Percentiles rank a stretch among this genome's conserved stretches.
phyloP scores from a whole-genome alignment of 495 filamentous ascomycete genomes.

The Hamigera avellanea region DNA sequence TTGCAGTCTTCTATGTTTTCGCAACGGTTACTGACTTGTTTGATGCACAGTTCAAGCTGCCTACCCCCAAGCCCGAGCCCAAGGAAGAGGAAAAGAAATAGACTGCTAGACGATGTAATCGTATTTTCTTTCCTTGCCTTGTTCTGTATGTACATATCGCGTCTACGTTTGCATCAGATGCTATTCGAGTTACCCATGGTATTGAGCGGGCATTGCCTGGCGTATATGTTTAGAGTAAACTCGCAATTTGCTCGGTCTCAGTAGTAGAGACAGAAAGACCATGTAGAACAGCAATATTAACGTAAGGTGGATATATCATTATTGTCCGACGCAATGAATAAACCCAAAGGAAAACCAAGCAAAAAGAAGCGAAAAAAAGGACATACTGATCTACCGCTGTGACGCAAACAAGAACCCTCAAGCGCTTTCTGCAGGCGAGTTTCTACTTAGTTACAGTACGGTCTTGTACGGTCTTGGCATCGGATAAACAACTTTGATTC shows the following conservation, averaged over 20 bases:
- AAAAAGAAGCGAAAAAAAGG: no score
- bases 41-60: conserved; percentile 64
- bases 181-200: conserved; percentile 2
- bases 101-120: conserved; percentile 24
- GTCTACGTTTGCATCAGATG: conserved; percentile 19
- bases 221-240: not conserved
- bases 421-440: no score
- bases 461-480: no score
- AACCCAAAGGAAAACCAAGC: no score
- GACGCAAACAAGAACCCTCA: no score
- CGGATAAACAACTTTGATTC: not conserved
- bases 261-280: no score
- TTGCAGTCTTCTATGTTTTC: not conserved
- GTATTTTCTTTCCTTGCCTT: conserved; percentile 19
- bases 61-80: conserved; percentile 88
- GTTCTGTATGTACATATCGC: conserved; percentile 35
- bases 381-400: no score
- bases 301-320: no score
- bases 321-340: no score
- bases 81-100: conserved; percentile 93
- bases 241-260: no score
- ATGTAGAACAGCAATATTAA: no score
- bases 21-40: conserved; percentile 2
- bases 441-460: no score
- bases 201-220: not conserved